Evolutionary conservation across 2,329 filamentous ascomycete species (phyloP).

Genomic region (Hirsutella minnesotensis): DNA sequence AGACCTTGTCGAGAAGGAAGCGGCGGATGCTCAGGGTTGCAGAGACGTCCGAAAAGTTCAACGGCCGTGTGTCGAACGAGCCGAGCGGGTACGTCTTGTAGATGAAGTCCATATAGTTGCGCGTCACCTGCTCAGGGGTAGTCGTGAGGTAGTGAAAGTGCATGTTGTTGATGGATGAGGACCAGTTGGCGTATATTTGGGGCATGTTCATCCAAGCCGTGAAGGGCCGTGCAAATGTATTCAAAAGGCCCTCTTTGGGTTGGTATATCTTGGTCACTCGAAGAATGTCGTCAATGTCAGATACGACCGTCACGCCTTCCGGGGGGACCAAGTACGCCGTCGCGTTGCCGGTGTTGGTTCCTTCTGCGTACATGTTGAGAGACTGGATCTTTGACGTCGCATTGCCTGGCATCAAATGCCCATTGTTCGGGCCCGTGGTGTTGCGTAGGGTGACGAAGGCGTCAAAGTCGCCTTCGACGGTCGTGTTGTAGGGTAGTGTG

Average conservation of each 20-base stretch:
- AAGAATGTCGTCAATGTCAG: conserved; percentile 71
- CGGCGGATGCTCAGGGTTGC: conserved; percentile 61
- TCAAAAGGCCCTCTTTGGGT: conserved; percentile 61
- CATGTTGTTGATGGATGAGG: conserved; percentile 48
- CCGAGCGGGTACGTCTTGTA: conserved; percentile 68
- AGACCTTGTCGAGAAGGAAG: conserved; percentile 58
- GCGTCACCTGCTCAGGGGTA: conserved; percentile 64
- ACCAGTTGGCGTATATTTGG: conserved; percentile 66
- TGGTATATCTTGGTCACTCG: conserved; percentile 73
- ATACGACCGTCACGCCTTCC: conserved; percentile 58
- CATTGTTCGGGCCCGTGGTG: conserved; percentile 34
- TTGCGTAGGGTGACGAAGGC: conserved; percentile 54
- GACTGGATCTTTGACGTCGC: conserved; percentile 52
- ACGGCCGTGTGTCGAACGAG: conserved; percentile 64
- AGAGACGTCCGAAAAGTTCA: conserved; percentile 68
- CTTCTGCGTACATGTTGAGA: conserved; percentile 55
- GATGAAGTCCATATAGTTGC: conserved; percentile 72
- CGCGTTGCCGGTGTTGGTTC: conserved; percentile 55
- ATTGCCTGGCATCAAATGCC: conserved; percentile 49
- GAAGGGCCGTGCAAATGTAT: conserved; percentile 63
- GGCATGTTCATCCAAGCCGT: conserved; percentile 71
- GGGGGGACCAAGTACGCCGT: conserved; percentile 67
- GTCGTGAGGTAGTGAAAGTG: conserved; percentile 80
- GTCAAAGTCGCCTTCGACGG: conserved; percentile 59
- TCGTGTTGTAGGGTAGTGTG: conserved; percentile 54